Evolutionary conservation across 495 filamentous ascomycete genomes (phyloP).

Genomic region (Collariella sp.): DNA sequence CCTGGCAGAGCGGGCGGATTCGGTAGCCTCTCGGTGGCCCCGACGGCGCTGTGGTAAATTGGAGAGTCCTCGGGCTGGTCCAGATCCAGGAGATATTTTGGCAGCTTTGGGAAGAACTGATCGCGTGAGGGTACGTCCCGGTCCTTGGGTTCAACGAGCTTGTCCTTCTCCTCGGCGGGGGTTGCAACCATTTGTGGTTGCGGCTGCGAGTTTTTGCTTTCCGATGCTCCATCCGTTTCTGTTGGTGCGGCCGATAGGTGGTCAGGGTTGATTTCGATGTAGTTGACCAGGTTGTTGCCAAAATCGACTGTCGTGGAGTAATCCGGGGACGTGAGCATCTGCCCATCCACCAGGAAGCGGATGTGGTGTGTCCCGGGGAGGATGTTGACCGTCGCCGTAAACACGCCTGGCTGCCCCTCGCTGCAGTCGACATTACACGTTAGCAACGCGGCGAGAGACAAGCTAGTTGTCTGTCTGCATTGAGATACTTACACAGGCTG

Average conservation of each 20-base stretch:
- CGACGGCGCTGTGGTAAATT: constrained; percentile 56
- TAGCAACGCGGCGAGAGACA: constrained; percentile 3
- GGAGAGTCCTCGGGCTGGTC: constrained; percentile 72
- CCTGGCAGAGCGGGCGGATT: constrained; percentile 79
- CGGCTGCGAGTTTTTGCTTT: constrained; percentile 23
- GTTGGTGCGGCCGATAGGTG: constrained; percentile 33
- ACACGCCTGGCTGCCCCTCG: constrained; percentile 47
- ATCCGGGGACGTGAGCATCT: constrained; percentile 78
- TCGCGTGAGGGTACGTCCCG: constrained; percentile 37
- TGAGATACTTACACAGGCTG: constrained; percentile 62
- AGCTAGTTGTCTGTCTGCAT: not conserved
- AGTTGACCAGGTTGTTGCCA: constrained; percentile 94
- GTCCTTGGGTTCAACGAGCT: constrained; percentile 32
- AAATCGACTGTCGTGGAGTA: constrained; percentile 94
- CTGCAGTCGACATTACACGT: constrained; percentile 24
- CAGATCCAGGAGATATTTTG: constrained; percentile 75
- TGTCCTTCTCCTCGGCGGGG: constrained; percentile 32
- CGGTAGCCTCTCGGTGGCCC: constrained; percentile 63
- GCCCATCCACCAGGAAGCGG: constrained; percentile 88
- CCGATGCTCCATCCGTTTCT: constrained; percentile 8
- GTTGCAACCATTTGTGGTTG: constrained; percentile 25
- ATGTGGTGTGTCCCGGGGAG: constrained; percentile 92
- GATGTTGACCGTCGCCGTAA: constrained; percentile 68
- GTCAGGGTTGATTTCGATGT: constrained; percentile 84
- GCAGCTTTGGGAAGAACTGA: constrained; percentile 57